These are phyloP conservation scores for Trichoderma semiorbis DNA, from an alignment of 2,329 filamentous ascomycete genomes.

Conservation along the genomic window DNA sequence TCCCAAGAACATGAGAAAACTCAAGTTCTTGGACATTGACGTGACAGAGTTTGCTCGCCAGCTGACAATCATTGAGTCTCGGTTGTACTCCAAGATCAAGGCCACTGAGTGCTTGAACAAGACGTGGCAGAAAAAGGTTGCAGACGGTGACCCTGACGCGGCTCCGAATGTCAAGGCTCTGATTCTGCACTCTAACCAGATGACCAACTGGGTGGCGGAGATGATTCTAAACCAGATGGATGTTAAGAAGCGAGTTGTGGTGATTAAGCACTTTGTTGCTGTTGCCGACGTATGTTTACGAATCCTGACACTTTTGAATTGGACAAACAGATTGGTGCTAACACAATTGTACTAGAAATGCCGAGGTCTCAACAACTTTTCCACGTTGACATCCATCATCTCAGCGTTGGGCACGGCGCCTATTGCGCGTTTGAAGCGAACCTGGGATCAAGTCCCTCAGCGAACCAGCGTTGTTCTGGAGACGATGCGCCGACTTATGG, in stretches of 20 bases:
- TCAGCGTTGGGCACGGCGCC: conserved; percentile 92
- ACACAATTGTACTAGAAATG: conserved; percentile 66
- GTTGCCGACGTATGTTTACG: conserved; percentile 78
- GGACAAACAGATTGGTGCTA: conserved; percentile 6
- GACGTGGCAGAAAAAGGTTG: conserved; percentile 96
- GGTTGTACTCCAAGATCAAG: conserved; percentile 92
- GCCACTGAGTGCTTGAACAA: conserved; percentile 96
- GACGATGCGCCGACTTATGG: conserved; percentile 91
- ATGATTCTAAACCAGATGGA: conserved; percentile 96
- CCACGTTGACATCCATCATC: conserved; percentile 94
- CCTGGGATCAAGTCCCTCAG: conserved; percentile 89
- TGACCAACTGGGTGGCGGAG: conserved; percentile 99
- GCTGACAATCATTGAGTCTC: conserved; percentile 93
- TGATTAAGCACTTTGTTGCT: conserved; percentile 97
- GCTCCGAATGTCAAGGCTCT: conserved; percentile 93
- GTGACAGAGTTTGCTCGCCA: conserved; percentile 95
- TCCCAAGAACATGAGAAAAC: conserved; percentile 98
- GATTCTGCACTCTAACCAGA: conserved; percentile 95
- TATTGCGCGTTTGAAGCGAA: conserved; percentile 87
- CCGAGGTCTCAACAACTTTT: conserved; percentile 90
- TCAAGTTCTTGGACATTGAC: conserved; percentile 97
- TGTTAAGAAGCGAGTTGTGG: conserved; percentile 91
- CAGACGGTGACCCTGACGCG: conserved; percentile 75
- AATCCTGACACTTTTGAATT: not conserved
- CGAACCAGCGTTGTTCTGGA: conserved; percentile 78